phyloP scores from a whole-genome alignment of 305 asterid species.

The Nicotiana rustica region DNA sequence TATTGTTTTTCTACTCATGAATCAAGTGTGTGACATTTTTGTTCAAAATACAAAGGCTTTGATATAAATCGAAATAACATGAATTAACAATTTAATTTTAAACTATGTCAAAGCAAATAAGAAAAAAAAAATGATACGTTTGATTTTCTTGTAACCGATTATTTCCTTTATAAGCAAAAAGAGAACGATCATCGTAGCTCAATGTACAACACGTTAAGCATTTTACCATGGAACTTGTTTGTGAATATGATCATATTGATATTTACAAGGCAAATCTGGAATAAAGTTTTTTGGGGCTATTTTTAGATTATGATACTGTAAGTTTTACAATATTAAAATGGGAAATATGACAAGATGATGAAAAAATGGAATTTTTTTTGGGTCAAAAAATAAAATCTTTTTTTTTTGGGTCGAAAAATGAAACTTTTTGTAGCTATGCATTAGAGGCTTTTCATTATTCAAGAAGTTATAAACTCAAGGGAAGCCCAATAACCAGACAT shows the following conservation, averaged over 20 bases:
- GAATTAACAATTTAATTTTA: neutral
- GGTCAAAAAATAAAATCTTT: too few species aligned
- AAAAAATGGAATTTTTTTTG: neutral
- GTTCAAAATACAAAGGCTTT: neutral
- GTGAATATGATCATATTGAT: neutral
- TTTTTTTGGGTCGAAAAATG: too few species aligned
- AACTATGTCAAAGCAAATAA: neutral
- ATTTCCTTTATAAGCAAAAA: neutral
- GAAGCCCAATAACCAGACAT: neutral
- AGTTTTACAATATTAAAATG: neutral
- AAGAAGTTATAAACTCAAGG: neutral
- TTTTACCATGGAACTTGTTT: neutral
- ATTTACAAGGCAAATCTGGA: neutral
- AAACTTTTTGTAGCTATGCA: too few species aligned
- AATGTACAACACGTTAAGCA: neutral
- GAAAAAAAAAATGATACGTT: too few species aligned
- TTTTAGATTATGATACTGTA: neutral
- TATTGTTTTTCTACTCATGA: neutral
- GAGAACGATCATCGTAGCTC: neutral
- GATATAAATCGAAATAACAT: neutral
- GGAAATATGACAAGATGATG: neutral
- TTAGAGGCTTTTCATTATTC: neutral
- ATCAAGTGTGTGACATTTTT: constrained; percentile 19
- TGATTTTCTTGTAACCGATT: neutral
- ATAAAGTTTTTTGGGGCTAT: neutral